Evolutionary conservation across 2,329 filamentous ascomycete genomes (phyloP).

Genomic region (Nemania serpens): DNA sequence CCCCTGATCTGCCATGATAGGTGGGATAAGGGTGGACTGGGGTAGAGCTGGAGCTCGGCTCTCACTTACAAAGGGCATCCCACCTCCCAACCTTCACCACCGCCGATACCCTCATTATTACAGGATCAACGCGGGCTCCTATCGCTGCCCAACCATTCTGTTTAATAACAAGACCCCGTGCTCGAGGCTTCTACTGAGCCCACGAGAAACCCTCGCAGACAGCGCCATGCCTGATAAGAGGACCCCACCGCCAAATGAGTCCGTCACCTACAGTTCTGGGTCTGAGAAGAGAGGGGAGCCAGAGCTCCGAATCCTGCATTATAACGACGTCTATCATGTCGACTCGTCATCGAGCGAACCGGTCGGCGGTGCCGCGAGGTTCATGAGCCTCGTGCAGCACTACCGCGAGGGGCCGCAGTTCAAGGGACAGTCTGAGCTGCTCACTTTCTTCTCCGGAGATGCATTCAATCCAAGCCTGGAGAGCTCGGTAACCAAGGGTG

Average conservation of each 20-base stretch:
- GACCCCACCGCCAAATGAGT: conserved; percentile 39
- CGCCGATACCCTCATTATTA: background rate
- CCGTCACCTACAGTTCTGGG: conserved; percentile 41
- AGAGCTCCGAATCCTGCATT: conserved; percentile 82
- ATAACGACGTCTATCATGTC: conserved; percentile 93
- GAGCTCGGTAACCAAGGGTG: conserved; percentile 85
- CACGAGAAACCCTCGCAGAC: background rate
- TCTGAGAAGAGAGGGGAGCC: conserved; percentile 51
- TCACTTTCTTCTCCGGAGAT: conserved; percentile 90
- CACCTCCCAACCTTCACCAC: background rate
- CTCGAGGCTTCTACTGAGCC: background rate
- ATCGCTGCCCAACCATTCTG: background rate
- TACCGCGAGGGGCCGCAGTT: conserved; percentile 69
- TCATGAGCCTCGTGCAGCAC: conserved; percentile 77
- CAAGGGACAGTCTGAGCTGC: conserved; percentile 63
- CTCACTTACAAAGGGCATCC: background rate
- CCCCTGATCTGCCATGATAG: background rate
- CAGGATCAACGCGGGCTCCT: background rate
- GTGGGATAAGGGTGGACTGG: conserved; percentile 1
- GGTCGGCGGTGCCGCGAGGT: conserved; percentile 78
- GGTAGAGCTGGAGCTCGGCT: background rate
- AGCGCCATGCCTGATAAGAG: conserved; percentile 38
- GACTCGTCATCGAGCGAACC: conserved; percentile 77
- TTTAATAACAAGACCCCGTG: background rate
- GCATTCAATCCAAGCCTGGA: conserved; percentile 91